Evolutionary conservation across 2,329 filamentous ascomycete species (phyloP).

Genomic region (Botryotinia convoluta): DNA sequence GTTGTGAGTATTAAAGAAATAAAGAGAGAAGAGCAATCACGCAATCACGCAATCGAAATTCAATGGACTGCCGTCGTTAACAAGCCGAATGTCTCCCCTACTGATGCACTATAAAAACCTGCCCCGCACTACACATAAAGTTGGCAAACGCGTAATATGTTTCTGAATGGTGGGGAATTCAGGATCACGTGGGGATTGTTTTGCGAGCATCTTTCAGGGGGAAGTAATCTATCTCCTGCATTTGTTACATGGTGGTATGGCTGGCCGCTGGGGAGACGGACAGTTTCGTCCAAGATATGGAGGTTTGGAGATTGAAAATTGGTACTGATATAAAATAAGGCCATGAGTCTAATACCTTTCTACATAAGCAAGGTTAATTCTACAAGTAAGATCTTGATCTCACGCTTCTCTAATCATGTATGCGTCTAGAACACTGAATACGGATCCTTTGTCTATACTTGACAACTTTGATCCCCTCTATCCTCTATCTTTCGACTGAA

Average conservation of each 20-base stretch:
- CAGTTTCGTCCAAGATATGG: neutral
- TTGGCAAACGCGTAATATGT: neutral
- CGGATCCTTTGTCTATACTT: neutral
- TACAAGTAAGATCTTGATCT: neutral
- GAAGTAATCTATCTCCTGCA: neutral
- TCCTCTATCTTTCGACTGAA: neutral
- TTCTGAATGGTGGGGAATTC: neutral
- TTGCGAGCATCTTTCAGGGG: neutral
- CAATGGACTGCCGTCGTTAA: neutral
- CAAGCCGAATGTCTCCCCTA: constrained; percentile 7
- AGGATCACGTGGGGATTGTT: neutral
- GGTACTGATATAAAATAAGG: neutral
- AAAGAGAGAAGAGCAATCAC: neutral
- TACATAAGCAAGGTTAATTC: neutral
- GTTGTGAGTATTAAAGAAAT: neutral
- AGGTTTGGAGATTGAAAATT: neutral
- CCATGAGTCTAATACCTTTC: neutral
- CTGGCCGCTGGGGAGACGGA: neutral
- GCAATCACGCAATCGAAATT: constrained; percentile 9
- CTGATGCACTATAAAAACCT: constrained; percentile 14
- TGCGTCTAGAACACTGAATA: neutral
- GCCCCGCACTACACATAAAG: constrained; percentile 18
- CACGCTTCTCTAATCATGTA: neutral
- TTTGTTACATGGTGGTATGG: neutral
- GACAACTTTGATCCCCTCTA: neutral